Conservation (phyloP, 495 filamentous ascomycete genomes). For the Aspergillus incahuasiensis region DNA sequence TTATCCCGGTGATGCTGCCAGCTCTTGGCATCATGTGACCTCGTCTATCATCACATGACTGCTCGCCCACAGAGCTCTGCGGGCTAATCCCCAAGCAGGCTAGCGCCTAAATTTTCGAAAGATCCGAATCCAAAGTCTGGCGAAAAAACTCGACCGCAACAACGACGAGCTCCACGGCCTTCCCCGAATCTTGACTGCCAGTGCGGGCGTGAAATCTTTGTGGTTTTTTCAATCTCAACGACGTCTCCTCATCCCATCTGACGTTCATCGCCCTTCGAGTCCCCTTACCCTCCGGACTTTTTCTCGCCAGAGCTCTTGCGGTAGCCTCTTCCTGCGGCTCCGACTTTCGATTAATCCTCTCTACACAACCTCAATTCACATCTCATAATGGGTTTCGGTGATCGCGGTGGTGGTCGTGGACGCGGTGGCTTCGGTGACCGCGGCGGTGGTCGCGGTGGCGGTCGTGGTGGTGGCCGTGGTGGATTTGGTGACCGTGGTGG, state of each 20-base stretch:
- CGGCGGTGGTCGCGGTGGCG: slow-evolving; percentile 19
- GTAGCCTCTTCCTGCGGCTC: slow-evolving; percentile 15
- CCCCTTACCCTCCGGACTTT: slow-evolving; percentile 6
- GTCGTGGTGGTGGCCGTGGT: slow-evolving; percentile 24
- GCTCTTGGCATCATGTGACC: slow-evolving; percentile 21
- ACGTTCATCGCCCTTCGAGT: slow-evolving; percentile 7
- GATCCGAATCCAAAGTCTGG: slow-evolving; percentile 31
- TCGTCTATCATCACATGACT: slow-evolving; percentile 30
- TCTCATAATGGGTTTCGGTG: slow-evolving; percentile 39
- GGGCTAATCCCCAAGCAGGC: slow-evolving; percentile 8
- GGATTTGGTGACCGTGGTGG: slow-evolving; percentile 12
- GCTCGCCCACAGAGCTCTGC: slow-evolving; percentile 10
- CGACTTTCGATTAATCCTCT: not conserved
- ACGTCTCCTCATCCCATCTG: slow-evolving; percentile 12
- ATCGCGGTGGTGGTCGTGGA: slow-evolving; percentile 19
- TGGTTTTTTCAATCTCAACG: slow-evolving; percentile 16
- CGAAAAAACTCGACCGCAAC: slow-evolving; percentile 46
- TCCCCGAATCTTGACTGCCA: slow-evolving; percentile 30
- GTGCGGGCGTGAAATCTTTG: slow-evolving; percentile 22
- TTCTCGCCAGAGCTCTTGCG: slow-evolving; percentile 9
- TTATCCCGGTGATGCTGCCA: not conserved
- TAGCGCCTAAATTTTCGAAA: slow-evolving; percentile 48
- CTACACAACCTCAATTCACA: slow-evolving; percentile 24
- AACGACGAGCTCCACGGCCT: slow-evolving; percentile 41
- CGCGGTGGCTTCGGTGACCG: slow-evolving; percentile 17